These are phyloP conservation scores for Cystoderma amianthinum DNA, from an alignment of 768 basidiomycete species.

Conservation along the genomic window DNA sequence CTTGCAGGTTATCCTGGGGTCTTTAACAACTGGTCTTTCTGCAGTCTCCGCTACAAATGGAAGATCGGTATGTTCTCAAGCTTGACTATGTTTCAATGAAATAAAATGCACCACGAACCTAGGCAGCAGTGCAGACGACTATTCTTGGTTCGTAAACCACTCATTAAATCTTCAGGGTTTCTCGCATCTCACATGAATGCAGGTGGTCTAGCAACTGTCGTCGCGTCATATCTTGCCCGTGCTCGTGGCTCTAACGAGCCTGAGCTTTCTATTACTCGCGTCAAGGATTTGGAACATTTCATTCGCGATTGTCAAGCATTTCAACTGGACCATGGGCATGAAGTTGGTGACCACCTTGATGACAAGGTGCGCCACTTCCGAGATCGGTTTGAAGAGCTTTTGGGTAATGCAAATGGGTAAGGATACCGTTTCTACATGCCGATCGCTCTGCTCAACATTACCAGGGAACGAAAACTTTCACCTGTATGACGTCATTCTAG, in stretches of 20 bases:
- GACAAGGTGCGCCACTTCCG: conserved; percentile 27
- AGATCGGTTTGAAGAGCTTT: conserved; percentile 36
- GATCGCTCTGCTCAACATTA: background rate
- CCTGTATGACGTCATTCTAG: background rate
- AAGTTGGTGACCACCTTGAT: conserved; percentile 25
- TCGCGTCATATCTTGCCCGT: conserved; percentile 68
- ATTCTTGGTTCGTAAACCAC: conserved; percentile 25
- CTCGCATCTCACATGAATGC: background rate
- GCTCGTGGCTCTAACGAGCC: conserved; percentile 67
- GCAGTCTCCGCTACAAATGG: conserved; percentile 33
- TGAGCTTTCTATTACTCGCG: conserved; percentile 47
- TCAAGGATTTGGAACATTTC: conserved; percentile 60
- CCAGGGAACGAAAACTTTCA: conserved; percentile 4
- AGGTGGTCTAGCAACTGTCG: conserved; percentile 63
- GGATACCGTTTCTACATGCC: conserved; percentile 1
- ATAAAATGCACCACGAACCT: too few species aligned
- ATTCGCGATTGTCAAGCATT: conserved; percentile 57
- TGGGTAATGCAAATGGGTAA: conserved; percentile 33
- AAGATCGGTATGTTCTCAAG: background rate
- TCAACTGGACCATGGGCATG: conserved; percentile 48
- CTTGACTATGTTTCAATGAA: too few species aligned
- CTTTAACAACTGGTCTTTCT: conserved; percentile 60
- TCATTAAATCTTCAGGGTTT: background rate
- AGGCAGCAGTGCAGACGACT: conserved; percentile 29
- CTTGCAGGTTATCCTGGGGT: conserved; percentile 56